These are phyloP conservation scores for Tetratostichococcus sp. DNA, from an alignment of 139 green algal species.

Conservation along the genomic window DNA sequence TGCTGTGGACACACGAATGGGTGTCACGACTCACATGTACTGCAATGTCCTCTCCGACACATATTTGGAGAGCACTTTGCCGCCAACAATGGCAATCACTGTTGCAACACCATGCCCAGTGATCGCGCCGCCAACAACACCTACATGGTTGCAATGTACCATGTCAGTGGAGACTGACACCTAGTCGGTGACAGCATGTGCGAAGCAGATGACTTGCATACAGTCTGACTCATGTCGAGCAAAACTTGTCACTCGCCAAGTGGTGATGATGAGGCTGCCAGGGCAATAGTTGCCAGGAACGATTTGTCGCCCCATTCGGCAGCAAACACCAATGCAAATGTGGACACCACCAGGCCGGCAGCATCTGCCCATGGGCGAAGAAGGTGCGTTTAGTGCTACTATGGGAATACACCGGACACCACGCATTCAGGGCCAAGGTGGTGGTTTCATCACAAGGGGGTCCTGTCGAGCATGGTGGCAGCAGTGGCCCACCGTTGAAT, in stretches of 20 bases:
- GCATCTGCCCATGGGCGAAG: not conserved
- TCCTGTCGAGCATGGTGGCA: too few relatives aligned
- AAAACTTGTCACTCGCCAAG: constrained; percentile 19
- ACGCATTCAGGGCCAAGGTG: too few relatives aligned
- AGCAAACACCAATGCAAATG: constrained; percentile 94
- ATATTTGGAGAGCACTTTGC: constrained; percentile 65
- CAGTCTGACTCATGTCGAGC: too few relatives aligned
- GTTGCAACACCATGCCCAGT: constrained; percentile 87
- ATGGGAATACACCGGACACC: too few relatives aligned
- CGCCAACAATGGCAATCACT: constrained; percentile 73
- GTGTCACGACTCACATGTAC: constrained; percentile 51
- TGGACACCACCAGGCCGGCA: constrained; percentile 62
- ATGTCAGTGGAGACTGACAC: too few relatives aligned
- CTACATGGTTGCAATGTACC: constrained; percentile 16
- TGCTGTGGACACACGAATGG: too few relatives aligned
- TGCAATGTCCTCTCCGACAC: constrained; percentile 69
- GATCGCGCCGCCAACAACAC: constrained; percentile 73
- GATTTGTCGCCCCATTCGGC: constrained; percentile 99
- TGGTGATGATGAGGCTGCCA: constrained; percentile 73
- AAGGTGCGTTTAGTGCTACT: too few relatives aligned
- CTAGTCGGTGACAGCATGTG: too few relatives aligned
- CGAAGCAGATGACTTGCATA: too few relatives aligned
- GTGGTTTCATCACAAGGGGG: too few relatives aligned
- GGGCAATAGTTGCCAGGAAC: constrained; percentile 97
- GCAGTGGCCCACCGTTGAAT: not conserved